Evolutionary conservation across 2,329 filamentous ascomycete species (phyloP), one percentile per base, ranked within the genome.

Genomic region (Cladosporium sp.): DNA sequence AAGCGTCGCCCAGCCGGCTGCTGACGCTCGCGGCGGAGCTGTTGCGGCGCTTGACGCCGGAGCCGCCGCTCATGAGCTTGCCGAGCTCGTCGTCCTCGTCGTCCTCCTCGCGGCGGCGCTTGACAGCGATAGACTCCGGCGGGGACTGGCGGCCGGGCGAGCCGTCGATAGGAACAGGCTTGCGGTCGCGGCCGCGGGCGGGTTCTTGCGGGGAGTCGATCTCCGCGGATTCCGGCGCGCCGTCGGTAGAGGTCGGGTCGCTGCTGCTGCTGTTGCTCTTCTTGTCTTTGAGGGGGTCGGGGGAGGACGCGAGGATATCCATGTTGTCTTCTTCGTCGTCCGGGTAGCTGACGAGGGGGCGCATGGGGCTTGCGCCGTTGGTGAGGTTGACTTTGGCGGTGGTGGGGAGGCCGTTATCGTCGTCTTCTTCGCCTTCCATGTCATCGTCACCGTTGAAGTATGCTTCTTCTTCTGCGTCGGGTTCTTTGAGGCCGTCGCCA

Each of bases 361-460:
- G 89, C 46, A 80, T 70, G 1, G 84, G 76, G 16, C 82, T 81
- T 11, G 78, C 77, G 19, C 83, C 87, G 59, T 90, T 91, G 6
- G 76, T 69, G 9, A 76, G 59, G 31, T 45, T 53, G 7, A 65
- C 54, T 49, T 72, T 72, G 16, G 58, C 62, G 5, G 63, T 54
- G 9, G 60, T 65, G 4, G 65, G 66, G n/a, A 68, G 50, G 32
- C 58, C 60, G 8, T 54, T 50, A 10, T 65, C 59, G 48, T 67
- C 66, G 33, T 66, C 62, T 10, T 73, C 59, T 14, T 84, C 75
- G 10, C 89, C 88, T 6, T 95, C 90, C 55, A 91, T 86, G 43
- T 93, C 88, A 61, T 96, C 91, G 1, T 87, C 89, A 0, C 81
- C 83, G 63, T 95, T 92, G 79, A 95, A 97, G 69, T 97, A 98